Base-by-base conservation (phyloP, 2,329 filamentous ascomycete genomes). In the Penicillium sumatraense region DNA sequence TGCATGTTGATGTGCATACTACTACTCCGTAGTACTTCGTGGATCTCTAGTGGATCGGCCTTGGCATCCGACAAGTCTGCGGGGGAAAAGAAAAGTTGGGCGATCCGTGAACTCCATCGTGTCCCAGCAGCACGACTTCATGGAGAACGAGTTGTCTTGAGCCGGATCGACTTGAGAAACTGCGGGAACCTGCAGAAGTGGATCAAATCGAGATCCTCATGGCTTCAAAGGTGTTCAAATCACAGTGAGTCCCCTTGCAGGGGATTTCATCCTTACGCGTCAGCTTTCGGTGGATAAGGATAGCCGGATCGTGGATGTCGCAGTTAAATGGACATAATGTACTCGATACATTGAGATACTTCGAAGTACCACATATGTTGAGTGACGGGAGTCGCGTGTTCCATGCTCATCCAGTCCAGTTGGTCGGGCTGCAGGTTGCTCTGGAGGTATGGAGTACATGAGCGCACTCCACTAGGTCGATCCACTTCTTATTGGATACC, bases 181-280 rank as follows among this genome's bases (percentile, higher is more conserved):
- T 14, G 29, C 51, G 49, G 54, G 56, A 49, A 60, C 53, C 58
- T 62, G 58, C 60, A 64, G 57, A 33, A 48, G 52, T 49, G 27
- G 24, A 53, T 51, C 23, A 42, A 45, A 29, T 21, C 26, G 8
- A 26, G 5, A 31, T 27, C 16, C 24, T 53, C 47, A 57, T 50
- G 52, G 49, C 29, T 44, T 53, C 46, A 41, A 16, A 13, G 38
- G 46, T 41, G 44, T 57, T 53, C 60, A 60, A 61, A 61, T 58
- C 58, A 54, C 23, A 60, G 24, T 31, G 6, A 16, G 20, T 58
- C 60, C 60, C 62, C 62, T 64, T 64, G 60, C 62, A 63, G 62
- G 33, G 35, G 29, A 5, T n/a, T 21, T 41, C 35, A 14, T 53
- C 44, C 26, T 49, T 47, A 31, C 49, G 14, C 35, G 52, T 56